Percentiles rank a stretch among this genome's conserved stretches.
Conservation (phyloP, 2,329 filamentous ascomycete genomes). For the Pestalotiopsis sp. region DNA sequence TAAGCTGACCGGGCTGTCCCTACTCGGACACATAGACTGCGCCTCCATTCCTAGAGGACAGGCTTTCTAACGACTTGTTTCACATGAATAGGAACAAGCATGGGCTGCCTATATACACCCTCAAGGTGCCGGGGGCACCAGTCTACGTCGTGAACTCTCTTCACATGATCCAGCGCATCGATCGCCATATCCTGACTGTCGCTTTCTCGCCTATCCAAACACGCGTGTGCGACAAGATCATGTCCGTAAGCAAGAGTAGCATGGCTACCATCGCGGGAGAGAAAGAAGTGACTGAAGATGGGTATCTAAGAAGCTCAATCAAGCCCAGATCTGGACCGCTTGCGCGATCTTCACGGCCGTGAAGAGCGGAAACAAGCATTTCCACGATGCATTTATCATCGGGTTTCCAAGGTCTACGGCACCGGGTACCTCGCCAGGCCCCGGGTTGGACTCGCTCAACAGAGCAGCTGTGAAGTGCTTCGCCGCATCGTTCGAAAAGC, state of each 20-base stretch:
- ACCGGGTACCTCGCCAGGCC: slow-evolving; percentile 6
- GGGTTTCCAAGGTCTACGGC: slow-evolving; percentile 8
- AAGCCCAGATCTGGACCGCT: no score
- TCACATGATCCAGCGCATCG: slow-evolving; percentile 13
- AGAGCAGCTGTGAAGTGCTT: slow-evolving; percentile 1
- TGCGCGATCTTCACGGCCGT: neutral
- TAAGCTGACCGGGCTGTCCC: no score
- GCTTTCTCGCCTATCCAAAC: slow-evolving; percentile 14
- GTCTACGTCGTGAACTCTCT: slow-evolving; percentile 17
- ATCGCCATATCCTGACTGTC: slow-evolving; percentile 16
- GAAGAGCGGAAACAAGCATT: neutral
- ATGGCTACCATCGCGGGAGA: slow-evolving; percentile 14
- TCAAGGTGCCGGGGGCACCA: slow-evolving; percentile 12
- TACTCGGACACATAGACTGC: no score
- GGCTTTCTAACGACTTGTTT: neutral
- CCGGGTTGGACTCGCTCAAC: slow-evolving; percentile 13
- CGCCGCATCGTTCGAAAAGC: slow-evolving; percentile 5
- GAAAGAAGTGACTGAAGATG: slow-evolving; percentile 15
- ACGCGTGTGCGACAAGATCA: slow-evolving; percentile 13
- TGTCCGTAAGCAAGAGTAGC: slow-evolving; percentile 13
- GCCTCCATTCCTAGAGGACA: neutral
- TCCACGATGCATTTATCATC: neutral
- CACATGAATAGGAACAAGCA: slow-evolving; percentile 12
- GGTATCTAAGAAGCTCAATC: slow-evolving; percentile 15
- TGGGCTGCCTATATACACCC: slow-evolving; percentile 15